Percentiles rank a stretch among this genome's conserved stretches.
Evolutionary conservation across 139 green algal species (phyloP).

Genomic region (Edaphochlamys debaryana): DNA sequence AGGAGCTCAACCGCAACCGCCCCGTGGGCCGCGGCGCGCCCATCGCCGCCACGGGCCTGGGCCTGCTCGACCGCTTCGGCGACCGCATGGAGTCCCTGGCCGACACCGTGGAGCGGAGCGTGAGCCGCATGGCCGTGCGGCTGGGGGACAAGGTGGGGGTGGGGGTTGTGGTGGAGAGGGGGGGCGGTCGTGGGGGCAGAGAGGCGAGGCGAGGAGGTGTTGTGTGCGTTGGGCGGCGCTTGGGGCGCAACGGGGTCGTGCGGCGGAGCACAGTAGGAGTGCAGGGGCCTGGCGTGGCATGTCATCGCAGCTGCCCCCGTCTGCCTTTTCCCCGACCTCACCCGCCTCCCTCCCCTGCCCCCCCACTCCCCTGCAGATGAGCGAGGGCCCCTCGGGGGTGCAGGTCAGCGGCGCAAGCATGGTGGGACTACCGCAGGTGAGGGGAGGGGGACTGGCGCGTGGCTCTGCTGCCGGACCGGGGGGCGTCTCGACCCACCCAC

Average conservation of each 20-base stretch:
- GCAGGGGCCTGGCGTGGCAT: no score
- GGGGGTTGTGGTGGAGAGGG: neutral
- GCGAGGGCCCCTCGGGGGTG: no score
- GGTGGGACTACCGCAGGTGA: conserved; percentile 19
- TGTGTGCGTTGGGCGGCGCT: no score
- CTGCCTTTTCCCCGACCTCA: no score
- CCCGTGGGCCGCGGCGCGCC: conserved; percentile 29
- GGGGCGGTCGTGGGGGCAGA: neutral
- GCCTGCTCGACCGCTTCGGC: conserved; percentile 50
- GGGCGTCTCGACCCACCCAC: no score
- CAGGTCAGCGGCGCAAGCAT: conserved; percentile 14
- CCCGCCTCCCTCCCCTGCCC: no score
- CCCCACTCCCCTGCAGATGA: no score
- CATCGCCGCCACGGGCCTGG: conserved; percentile 34
- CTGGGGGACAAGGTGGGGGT: conserved; percentile 12
- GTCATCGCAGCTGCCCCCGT: no score
- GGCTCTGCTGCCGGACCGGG: neutral
- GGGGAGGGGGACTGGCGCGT: neutral
- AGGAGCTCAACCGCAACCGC: conserved; percentile 58
- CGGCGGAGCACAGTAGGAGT: no score
- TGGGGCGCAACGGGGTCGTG: no score
- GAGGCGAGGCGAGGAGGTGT: neutral
- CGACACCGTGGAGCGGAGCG: conserved; percentile 42
- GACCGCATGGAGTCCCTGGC: conserved; percentile 53
- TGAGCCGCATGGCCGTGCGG: conserved; percentile 41